Percentiles rank a stretch among this genome's conserved stretches.
Evolutionary conservation across 139 green algal species (phyloP).

Genomic region (Chlorella sp.): DNA sequence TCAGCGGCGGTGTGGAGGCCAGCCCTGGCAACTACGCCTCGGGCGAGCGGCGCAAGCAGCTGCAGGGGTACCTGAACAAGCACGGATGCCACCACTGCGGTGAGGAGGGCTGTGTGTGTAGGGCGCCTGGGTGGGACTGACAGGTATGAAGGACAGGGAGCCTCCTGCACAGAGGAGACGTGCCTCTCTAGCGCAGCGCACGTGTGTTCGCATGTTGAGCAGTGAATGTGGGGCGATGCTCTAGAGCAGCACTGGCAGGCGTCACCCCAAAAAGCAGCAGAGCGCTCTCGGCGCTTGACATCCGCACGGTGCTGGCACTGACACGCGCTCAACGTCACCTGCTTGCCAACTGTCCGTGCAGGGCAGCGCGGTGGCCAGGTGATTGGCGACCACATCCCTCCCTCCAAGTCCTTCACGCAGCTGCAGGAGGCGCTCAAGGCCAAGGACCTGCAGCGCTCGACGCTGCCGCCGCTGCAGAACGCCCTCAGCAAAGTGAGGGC

Average conservation of each 20-base stretch:
- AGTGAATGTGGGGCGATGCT: background rate
- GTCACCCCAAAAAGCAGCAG: too few relatives aligned
- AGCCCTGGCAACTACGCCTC: constrained; percentile 40
- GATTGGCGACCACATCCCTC: constrained; percentile 80
- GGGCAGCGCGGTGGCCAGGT: constrained; percentile 30
- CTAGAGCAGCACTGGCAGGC: background rate
- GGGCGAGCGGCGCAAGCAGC: constrained; percentile 25
- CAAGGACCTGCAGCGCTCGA: too few relatives aligned
- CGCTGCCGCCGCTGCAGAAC: too few relatives aligned
- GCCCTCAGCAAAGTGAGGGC: too few relatives aligned
- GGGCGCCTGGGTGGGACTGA: background rate
- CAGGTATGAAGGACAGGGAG: background rate
- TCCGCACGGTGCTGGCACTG: too few relatives aligned
- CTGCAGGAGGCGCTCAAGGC: too few relatives aligned
- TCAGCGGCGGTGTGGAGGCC: constrained; percentile 14
- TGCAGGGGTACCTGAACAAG: constrained; percentile 37
- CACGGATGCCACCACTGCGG: constrained; percentile 80
- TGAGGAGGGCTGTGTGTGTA: background rate
- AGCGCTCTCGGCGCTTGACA: too few relatives aligned
- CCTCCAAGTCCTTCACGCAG: too few relatives aligned
- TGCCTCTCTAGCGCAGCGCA: too few relatives aligned
- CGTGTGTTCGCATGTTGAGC: too few relatives aligned
- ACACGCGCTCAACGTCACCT: background rate
- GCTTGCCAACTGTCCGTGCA: background rate
- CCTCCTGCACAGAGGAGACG: background rate